phyloP scores from a whole-genome alignment of 1,284 basidiomycete species.

The Cystobasidiaceae sp. region DNA sequence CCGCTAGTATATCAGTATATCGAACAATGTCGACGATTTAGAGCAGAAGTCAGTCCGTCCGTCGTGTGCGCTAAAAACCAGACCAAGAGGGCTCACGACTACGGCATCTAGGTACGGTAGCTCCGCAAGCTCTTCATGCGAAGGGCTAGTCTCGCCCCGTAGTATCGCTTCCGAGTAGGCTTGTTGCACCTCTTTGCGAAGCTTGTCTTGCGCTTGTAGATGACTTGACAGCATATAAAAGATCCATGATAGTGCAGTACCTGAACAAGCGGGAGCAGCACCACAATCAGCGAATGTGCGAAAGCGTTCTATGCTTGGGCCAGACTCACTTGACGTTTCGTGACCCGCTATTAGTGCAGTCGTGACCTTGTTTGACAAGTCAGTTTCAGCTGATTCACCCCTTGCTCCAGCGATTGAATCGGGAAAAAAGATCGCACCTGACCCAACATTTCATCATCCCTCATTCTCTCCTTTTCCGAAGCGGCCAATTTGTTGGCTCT shows the following conservation, averaged over 20 bases:
- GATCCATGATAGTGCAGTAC: slow-evolving; percentile 35
- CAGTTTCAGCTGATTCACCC: no score
- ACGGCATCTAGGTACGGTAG: slow-evolving; percentile 65
- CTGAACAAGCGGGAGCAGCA: slow-evolving; percentile 26
- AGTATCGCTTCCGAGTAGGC: neutral
- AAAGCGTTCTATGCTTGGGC: neutral
- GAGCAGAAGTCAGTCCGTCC: no score
- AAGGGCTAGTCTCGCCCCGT: neutral
- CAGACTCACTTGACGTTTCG: slow-evolving; percentile 52
- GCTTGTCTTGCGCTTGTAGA: slow-evolving; percentile 2
- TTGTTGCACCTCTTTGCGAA: slow-evolving; percentile 3
- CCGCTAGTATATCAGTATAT: no score
- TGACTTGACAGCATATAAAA: neutral
- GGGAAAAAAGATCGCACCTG: no score
- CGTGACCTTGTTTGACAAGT: no score
- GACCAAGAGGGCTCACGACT: slow-evolving; percentile 47
- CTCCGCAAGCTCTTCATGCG: slow-evolving; percentile 9
- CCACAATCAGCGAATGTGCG: neutral
- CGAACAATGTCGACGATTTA: no score
- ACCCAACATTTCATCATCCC: slow-evolving; percentile 61
- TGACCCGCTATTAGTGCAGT: slow-evolving; percentile 57
- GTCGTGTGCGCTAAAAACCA: neutral
- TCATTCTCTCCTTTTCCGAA: slow-evolving; percentile 52
- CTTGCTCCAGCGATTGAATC: no score
- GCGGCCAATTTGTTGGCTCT: slow-evolving; percentile 12